Evolutionary conservation across 768 basidiomycete genomes (phyloP), one percentile per base, ranked within the genome.

Genomic region (Leccinellum luteum): DNA sequence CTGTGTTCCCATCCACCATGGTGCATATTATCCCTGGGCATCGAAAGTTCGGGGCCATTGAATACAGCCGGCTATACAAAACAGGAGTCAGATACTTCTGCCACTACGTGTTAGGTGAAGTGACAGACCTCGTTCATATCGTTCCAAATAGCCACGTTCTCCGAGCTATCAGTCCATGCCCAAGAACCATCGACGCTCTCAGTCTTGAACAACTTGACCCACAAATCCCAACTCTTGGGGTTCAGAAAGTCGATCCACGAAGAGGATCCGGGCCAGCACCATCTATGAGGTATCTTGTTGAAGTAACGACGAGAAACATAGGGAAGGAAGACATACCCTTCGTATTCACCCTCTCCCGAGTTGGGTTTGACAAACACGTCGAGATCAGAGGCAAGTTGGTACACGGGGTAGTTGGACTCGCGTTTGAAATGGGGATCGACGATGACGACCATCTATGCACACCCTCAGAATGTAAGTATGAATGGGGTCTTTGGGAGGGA

Each of bases 241-340:
- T 98, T 89, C 84, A 98, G 97, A 76, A 92, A 97, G 69, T 99
- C 97, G 38, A 94, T 87, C 96, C 96, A 99, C 6, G 94, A 90
- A 60, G 88, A 90, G 72, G 89, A 93, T 35, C 97, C 97, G 23
- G 92, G 85, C 97, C 97, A 99, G 74, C 97, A 99, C 94, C 94
- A 98, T 45, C 67, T 68, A 44, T 14, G 19, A 51, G 1, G 15
- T n/a, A 25, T 2, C 2, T 31, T 0, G n/a, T 62, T 14, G 17
- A 32, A 7, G 7, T 1, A 4, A 21, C 6, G 27, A 49, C 2
- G 8, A 38, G 15, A 27, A 32, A 21, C 12, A 6, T 45, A 10
- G 4, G n/a, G 1, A 41, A 41, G 13, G 47, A 12, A 27, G 19
- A 35, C 68, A n/a, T 55, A 69, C 67, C 97, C 97, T 65, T 98